Percentiles rank a stretch among this genome's conserved stretches.
Conservation (phyloP, 2,329 filamentous ascomycete genomes). For the Botryotinia calthae region DNA sequence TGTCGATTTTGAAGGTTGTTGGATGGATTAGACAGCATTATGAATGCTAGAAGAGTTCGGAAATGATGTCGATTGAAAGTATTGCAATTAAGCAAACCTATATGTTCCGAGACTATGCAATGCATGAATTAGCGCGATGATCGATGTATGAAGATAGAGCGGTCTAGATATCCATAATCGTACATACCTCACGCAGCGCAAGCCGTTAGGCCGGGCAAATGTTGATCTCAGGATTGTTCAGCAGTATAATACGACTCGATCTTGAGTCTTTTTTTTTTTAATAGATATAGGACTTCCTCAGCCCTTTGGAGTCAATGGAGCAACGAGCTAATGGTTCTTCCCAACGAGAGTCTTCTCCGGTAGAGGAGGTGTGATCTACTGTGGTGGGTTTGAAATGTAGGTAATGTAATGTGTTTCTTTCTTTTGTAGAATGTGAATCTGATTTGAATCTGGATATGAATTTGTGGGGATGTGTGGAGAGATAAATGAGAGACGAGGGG, state of each 20-base stretch:
- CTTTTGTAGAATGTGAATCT: background rate
- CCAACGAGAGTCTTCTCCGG: constrained; percentile 17
- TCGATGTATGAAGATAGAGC: constrained; percentile 11
- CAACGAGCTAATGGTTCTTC: background rate
- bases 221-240: constrained; percentile 46
- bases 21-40: constrained; percentile 77
- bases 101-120: constrained; percentile 47
- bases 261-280: constrained; percentile 29
- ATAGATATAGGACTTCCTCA: constrained; percentile 32
- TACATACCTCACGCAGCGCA: constrained; percentile 76
- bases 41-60: constrained; percentile 69
- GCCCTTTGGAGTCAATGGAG: constrained; percentile 27
- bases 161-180: constrained; percentile 6
- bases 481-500: background rate
- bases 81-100: constrained; percentile 51
- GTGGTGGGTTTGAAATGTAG: background rate
- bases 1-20: constrained; percentile 71
- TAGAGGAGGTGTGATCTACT: constrained; percentile 6
- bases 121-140: constrained; percentile 14
- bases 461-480: constrained; percentile 19
- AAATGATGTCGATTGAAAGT: constrained; percentile 51
- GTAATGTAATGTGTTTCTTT: background rate
- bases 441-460: background rate
- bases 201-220: constrained; percentile 75
- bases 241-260: constrained; percentile 44